These are phyloP conservation scores for Pseudonitzschia multistriata DNA, from an alignment of 108 stramenopile genomes.

Conservation along the genomic window DNA sequence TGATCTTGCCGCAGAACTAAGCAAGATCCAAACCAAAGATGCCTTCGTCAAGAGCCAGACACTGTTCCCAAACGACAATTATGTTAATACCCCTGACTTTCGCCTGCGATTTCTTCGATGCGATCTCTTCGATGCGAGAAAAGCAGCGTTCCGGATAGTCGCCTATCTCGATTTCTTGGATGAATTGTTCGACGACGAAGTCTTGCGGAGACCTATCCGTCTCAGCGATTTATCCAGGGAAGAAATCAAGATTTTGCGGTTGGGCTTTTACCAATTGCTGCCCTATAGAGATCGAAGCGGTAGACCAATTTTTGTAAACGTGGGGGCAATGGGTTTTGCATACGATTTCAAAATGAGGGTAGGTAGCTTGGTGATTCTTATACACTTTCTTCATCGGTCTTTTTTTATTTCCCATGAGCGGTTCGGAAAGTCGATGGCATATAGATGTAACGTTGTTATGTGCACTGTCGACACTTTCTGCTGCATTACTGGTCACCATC, in stretches of 20 bases:
- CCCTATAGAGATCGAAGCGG: conserved; percentile 15
- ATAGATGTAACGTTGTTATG: too few relatives aligned
- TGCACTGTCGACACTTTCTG: too few relatives aligned
- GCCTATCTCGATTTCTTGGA: conserved; percentile 14
- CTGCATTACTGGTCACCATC: too few relatives aligned
- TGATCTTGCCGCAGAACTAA: neutral
- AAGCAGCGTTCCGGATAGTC: conserved; percentile 17
- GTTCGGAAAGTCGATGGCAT: too few relatives aligned
- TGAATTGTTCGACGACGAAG: conserved; percentile 23
- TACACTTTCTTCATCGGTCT: neutral
- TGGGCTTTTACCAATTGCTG: conserved; percentile 2
- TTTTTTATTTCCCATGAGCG: neutral
- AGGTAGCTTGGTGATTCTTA: neutral
- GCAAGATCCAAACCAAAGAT: neutral
- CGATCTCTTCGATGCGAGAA: conserved; percentile 4
- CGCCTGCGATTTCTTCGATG: conserved; percentile 20
- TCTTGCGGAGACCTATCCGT: conserved; percentile 8
- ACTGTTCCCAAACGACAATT: conserved; percentile 1
- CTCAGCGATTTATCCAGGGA: conserved; percentile 13
- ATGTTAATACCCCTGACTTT: conserved; percentile 15
- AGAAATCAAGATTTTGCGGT: conserved; percentile 1
- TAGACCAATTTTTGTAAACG: neutral
- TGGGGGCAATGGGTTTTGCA: neutral
- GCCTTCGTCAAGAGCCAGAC: neutral
- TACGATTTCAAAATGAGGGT: neutral